A percentile compares a stretch with the other conserved stretches of the same genome.
Conservation (phyloP, 2,329 filamentous ascomycete genomes). For the Fusarium denticulatum region DNA sequence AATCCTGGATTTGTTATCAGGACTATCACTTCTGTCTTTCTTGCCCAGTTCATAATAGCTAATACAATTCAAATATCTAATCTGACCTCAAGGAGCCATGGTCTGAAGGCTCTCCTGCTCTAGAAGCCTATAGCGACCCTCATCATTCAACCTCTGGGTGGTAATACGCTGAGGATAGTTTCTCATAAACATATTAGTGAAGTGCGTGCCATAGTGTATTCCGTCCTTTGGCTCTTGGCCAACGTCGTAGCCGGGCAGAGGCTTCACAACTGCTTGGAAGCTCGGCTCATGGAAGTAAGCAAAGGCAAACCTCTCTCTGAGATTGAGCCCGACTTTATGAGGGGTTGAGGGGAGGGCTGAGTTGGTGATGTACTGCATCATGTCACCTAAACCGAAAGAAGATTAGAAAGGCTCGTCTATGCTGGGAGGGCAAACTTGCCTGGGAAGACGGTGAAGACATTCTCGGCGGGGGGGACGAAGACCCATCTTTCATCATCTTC, state of each 20-base stretch:
- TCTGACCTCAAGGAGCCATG: background rate
- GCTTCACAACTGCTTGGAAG: conserved; percentile 57
- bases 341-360: conserved; percentile 57
- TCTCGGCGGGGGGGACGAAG: conserved; percentile 56
- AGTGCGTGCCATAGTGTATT: conserved; percentile 62
- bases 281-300: conserved; percentile 64
- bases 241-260: conserved; percentile 52
- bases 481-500: conserved; percentile 59
- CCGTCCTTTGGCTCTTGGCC: conserved; percentile 48
- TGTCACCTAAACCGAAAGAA: conserved; percentile 52
- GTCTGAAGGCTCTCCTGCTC: background rate
- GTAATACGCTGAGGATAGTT: conserved; percentile 60
- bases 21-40: background rate
- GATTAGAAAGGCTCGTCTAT: background rate
- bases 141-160: conserved; percentile 44
- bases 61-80: background rate
- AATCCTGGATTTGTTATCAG: background rate
- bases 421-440: conserved; percentile 41
- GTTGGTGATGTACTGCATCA: conserved; percentile 62
- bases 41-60: background rate
- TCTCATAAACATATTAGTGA: conserved; percentile 61
- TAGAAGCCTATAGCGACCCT: conserved; percentile 2
- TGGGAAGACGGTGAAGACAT: conserved; percentile 61
- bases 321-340: conserved; percentile 62
- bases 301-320: conserved; percentile 57